These are phyloP conservation scores for Kluyveromyces starmeri DNA, from an alignment of 805 yeast species.

Conservation along the genomic window DNA sequence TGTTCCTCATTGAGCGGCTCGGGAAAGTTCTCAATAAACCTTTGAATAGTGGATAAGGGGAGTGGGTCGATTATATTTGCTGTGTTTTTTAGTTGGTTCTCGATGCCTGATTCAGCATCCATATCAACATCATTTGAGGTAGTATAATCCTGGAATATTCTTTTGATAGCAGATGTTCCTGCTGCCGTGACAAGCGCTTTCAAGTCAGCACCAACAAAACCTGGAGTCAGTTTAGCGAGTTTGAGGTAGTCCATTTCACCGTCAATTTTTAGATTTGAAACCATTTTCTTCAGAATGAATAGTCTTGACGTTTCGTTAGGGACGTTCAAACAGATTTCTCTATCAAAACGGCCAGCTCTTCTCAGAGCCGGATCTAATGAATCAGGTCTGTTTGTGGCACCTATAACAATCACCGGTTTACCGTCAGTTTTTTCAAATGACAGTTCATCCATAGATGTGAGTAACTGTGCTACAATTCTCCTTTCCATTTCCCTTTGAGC, in stretches of 20 bases:
- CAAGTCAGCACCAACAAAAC: conserved; percentile 95
- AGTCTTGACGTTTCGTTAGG: conserved; percentile 81
- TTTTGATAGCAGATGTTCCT: conserved; percentile 85
- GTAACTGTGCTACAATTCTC: conserved; percentile 88
- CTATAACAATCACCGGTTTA: conserved; percentile 86
- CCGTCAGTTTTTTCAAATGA: conserved; percentile 84
- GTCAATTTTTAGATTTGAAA: conserved; percentile 52
- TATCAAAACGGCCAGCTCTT: conserved; percentile 93
- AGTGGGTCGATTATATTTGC: conserved; percentile 29
- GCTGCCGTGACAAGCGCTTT: conserved; percentile 93
- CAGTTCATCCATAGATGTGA: conserved; percentile 91
- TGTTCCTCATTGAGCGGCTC: conserved; percentile 69
- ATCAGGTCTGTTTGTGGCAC: conserved; percentile 96
- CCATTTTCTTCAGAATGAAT: conserved; percentile 68
- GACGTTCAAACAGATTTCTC: conserved; percentile 91
- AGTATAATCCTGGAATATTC: conserved; percentile 61
- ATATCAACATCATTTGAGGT: conserved; percentile 22
- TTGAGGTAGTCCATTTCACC: conserved; percentile 61
- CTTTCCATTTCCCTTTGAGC: conserved; percentile 98
- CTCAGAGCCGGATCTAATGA: conserved; percentile 89
- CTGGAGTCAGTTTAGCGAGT: conserved; percentile 90
- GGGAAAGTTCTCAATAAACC: conserved; percentile 66
- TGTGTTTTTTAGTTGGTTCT: conserved; percentile 23
- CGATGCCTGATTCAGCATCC: conserved; percentile 19
- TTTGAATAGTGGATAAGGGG: conserved; percentile 58